Conservation (phyloP, 1,284 basidiomycete species). For the Waitea zeae region DNA sequence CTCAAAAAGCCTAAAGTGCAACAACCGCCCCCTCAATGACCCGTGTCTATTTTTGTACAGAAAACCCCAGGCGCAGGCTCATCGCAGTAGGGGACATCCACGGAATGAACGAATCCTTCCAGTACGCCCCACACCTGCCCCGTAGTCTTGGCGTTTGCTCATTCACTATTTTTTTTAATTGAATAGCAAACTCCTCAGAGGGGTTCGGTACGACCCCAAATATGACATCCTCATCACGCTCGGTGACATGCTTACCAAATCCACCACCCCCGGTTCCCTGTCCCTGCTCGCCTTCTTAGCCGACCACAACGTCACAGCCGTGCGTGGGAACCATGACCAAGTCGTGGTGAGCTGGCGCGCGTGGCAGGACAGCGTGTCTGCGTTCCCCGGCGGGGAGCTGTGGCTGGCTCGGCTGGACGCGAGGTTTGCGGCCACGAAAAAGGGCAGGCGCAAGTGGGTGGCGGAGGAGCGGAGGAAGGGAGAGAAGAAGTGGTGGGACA, state of each 20-base stretch:
- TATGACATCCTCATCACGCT: conserved; percentile 61
- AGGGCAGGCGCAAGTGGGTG: conserved; percentile 14
- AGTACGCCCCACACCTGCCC: conserved; percentile 23
- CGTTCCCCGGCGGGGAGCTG: conserved; percentile 16
- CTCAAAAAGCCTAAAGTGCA: too few relatives aligned
- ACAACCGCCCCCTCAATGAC: too few relatives aligned
- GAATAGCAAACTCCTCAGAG: conserved; percentile 45
- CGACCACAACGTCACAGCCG: conserved; percentile 42
- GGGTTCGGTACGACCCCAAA: conserved; percentile 36
- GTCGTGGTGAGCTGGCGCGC: conserved; percentile 70
- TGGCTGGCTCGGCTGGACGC: conserved; percentile 32
- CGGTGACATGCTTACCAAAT: conserved; percentile 71
- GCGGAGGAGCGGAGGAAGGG: conserved; percentile 16
- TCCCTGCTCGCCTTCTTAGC: conserved; percentile 51
- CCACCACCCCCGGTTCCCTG: conserved; percentile 43
- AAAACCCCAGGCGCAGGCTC: too few relatives aligned
- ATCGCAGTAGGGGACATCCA: conserved; percentile 77
- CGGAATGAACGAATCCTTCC: conserved; percentile 53
- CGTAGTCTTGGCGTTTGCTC: conserved; percentile 1
- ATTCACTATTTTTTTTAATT: too few relatives aligned
- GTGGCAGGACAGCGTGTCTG: conserved; percentile 57
- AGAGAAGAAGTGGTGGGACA: conserved; percentile 31
- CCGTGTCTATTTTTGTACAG: too few relatives aligned
- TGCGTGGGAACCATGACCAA: conserved; percentile 88
- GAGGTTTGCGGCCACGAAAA: conserved; percentile 17